Evolutionary conservation across 139 green algal genomes (phyloP).

Genomic region (Auxenochlorella pyrenoidosa): DNA sequence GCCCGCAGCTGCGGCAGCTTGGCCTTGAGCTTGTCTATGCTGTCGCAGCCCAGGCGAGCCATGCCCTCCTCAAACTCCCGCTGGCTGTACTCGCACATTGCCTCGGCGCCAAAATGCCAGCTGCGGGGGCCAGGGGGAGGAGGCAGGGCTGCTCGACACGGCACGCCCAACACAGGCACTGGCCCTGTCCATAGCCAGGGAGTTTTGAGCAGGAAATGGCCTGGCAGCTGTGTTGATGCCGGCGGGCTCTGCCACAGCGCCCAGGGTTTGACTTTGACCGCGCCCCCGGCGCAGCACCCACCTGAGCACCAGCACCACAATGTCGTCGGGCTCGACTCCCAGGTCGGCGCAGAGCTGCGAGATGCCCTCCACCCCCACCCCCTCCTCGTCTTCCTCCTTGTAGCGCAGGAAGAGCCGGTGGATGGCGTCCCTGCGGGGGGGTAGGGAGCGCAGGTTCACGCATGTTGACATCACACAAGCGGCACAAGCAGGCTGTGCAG

Average conservation of each 20-base stretch:
- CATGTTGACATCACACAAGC: not conserved
- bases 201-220: not conserved
- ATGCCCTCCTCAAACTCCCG: slow-evolving; percentile 83
- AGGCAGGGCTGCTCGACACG: not conserved
- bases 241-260: no score
- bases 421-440: slow-evolving; percentile 18
- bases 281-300: no score
- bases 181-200: no score
- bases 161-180: not conserved
- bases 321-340: slow-evolving; percentile 80
- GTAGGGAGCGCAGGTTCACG: not conserved
- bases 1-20: slow-evolving; percentile 73
- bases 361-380: slow-evolving; percentile 74
- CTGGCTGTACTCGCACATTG: slow-evolving; percentile 90
- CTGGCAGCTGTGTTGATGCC: not conserved
- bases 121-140: not conserved
- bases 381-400: slow-evolving; percentile 35
- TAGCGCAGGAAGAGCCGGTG: slow-evolving; percentile 56
- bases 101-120: slow-evolving; percentile 29
- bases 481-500: not conserved
- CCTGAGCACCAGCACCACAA: slow-evolving; percentile 90
- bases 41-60: slow-evolving; percentile 69
- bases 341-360: slow-evolving; percentile 82
- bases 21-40: slow-evolving; percentile 72
- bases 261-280: no score